Evolutionary conservation across 257 asterid species (phyloP).

Genomic region (Jaltomata sinuosa): DNA sequence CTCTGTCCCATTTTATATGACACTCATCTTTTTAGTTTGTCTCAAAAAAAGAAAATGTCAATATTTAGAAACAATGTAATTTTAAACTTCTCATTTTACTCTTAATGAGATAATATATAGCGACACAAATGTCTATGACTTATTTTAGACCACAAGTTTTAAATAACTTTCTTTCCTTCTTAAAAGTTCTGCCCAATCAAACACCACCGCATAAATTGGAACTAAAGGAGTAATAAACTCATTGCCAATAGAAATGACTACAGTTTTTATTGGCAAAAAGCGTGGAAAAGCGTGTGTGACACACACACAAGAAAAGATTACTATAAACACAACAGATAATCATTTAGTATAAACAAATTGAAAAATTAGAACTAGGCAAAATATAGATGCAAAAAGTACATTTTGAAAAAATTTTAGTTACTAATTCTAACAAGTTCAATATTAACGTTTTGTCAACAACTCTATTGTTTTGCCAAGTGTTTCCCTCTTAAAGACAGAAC

Average conservation of each 20-base stretch:
- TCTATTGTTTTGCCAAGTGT: neutral
- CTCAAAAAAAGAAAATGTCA: neutral
- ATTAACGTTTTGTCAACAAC: neutral
- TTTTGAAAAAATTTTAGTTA: neutral
- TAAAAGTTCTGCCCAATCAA: neutral
- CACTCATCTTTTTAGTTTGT: neutral
- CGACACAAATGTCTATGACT: neutral
- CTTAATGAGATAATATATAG: neutral
- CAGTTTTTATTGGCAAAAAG: neutral
- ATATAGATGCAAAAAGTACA: neutral
- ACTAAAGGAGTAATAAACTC: neutral
- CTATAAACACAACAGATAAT: neutral
- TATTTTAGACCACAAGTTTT: neutral
- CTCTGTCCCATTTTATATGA: neutral
- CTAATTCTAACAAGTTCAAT: neutral
- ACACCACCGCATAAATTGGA: neutral
- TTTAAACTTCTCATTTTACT: neutral
- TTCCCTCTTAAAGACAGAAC: neutral
- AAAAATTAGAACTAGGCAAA: neutral
- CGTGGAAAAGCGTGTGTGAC: neutral
- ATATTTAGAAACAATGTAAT: neutral
- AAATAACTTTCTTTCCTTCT: neutral
- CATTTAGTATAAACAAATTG: neutral
- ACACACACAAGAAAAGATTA: no score
- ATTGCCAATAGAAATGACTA: neutral